Base-by-base conservation (phyloP, 306 rosid species). In the Inga oerstediana region DNA sequence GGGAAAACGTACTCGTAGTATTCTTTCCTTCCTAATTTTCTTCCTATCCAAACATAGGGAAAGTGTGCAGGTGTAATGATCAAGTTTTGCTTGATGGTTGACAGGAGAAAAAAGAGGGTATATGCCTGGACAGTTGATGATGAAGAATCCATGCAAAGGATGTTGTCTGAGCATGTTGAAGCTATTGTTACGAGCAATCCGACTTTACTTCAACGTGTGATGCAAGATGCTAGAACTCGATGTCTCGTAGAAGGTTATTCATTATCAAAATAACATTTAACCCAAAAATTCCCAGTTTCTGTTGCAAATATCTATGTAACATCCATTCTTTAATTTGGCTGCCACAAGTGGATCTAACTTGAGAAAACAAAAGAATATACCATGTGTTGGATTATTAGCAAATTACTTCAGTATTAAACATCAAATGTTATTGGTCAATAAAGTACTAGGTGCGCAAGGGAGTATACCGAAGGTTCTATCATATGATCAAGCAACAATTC, bases 121-220 rank as follows among this genome's bases (percentile, higher is more conserved):
- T 95, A 87, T 82, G 94, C 98, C 14, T 95, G 98, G 98, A 95
- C 98, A 20, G 97, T 93, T 43, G 98, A 95, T 37, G 97, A 93
- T 85, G 72, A 4, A 46, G 91, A 87, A 64, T 89, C 98, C 61
- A 92, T 95, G 98, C 81, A 85, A 65, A 90, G 51, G 45, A 69
- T 95, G 92, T 75, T 95, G 84, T 80, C 48, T 59, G 98, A 93
- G 86, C 89, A 75, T 41, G 97, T 93, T 54, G 98, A 95, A 84
- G 98, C 88, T 34, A 78, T 95, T 82, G 92, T 95, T 73, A 90
- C 98, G n/a, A 84, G 98, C 91, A 70, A 92, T 82, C 98, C 98
- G 20, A 81, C 88, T 72, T 84, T 80, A 44, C 94, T 95, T 80
- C 94, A 93, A 82, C 84, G 87, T 77, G 70, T 87, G 83, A 93